These are phyloP conservation scores for Forsythia viridissima DNA, from an alignment of 257 asterid genomes.

Conservation along the genomic window DNA sequence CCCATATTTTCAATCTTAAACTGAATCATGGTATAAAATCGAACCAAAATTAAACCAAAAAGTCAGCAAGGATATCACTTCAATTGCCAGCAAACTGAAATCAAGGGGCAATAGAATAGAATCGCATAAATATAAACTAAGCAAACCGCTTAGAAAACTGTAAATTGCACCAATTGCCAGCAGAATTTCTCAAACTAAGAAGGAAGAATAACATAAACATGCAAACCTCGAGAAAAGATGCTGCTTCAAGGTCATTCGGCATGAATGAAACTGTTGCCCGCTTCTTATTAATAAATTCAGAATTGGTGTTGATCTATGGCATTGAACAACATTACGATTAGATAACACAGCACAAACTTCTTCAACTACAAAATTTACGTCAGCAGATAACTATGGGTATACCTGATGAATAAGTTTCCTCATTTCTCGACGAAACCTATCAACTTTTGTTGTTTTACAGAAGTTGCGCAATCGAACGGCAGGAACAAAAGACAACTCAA, in stretches of 20 bases:
- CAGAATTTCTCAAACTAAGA: neutral
- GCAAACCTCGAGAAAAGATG: conserved; percentile 82
- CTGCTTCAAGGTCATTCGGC: conserved; percentile 74
- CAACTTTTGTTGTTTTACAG: conserved; percentile 84
- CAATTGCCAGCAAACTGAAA: too few relatives aligned
- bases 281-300: conserved; percentile 71
- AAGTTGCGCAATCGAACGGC: conserved; percentile 69
- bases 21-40: neutral
- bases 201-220: conserved; percentile 13
- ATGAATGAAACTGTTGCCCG: conserved; percentile 59
- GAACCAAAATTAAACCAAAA: too few relatives aligned
- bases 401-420: conserved; percentile 79
- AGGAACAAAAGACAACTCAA: conserved; percentile 83
- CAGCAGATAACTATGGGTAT: conserved; percentile 2
- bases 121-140: too few relatives aligned
- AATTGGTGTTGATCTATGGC: conserved; percentile 73
- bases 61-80: too few relatives aligned
- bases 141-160: too few relatives aligned
- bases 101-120: too few relatives aligned
- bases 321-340: conserved; percentile 27
- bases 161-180: neutral
- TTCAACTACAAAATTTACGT: neutral
- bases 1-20: neutral
- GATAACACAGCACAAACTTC: conserved; percentile 13
- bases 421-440: conserved; percentile 81